Evolutionary conservation across 192 early-diverging fungal genomes (phyloP), one percentile per base, ranked within the genome.

Genomic region (Borealophlyctis nickersoniae): DNA sequence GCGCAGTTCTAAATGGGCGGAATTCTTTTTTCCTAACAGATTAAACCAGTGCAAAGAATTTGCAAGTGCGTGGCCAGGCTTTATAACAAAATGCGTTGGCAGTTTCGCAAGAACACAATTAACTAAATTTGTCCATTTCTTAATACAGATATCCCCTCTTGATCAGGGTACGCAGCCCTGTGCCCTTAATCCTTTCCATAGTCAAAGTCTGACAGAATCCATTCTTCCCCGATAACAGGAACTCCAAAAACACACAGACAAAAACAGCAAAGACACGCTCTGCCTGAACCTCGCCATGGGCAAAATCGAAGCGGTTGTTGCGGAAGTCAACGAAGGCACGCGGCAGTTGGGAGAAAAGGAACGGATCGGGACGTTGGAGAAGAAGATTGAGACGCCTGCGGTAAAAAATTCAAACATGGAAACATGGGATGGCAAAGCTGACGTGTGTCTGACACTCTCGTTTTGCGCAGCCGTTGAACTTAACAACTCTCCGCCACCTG

Each of bases 31-130:
- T 78, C 2, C 26, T 24, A 31, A 13, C 62, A 79, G 78, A 84
- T 84, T 48, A 84, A 84, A 56, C 82, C 82, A 4, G 78, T 84
- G 3, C 82, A 84, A 65, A 57, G 82, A 48, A 84, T 84, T 32
- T 84, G 82, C 78, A 84, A 84, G 74, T 81, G 45, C 62, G 70
- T 58, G 36, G n/a, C n/a, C n/a, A n/a, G n/a, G n/a, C n/a, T n/a
- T n/a, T n/a, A n/a, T n/a, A n/a, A n/a, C n/a, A n/a, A n/a, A n/a
- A n/a, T n/a, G n/a, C n/a, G n/a, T n/a, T n/a, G n/a, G n/a, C n/a
- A n/a, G n/a, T n/a, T n/a, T n/a, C n/a, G n/a, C n/a, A n/a, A n/a
- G n/a, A n/a, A n/a, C n/a, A n/a, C n/a, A 63, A 1, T n/a, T 27
- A 30, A 9, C 56, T n/a, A 39, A 23, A 51, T 54, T 52, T 62